phyloP scores from a whole-genome alignment of 225 moss, liverwort and hornwort genomes.

The Bryum argenteum region DNA sequence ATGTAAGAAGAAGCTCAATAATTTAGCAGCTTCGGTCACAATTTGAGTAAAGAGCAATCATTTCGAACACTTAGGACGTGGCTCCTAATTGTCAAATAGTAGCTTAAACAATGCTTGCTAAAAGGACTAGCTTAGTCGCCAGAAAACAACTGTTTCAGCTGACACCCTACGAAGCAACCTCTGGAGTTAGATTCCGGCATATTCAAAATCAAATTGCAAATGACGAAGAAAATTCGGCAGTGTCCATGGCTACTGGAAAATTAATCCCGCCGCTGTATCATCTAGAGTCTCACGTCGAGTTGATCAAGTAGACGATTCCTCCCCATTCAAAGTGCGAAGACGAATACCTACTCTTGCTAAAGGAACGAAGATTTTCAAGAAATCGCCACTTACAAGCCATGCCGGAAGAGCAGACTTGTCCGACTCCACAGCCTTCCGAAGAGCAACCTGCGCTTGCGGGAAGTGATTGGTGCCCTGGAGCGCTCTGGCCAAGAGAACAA shows the following conservation, averaged over 20 bases:
- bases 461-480: conserved; percentile 76
- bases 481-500: conserved; percentile 82
- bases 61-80: background rate
- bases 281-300: background rate
- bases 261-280: background rate
- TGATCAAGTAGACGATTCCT: background rate
- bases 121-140: conserved; percentile 11
- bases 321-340: background rate
- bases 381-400: conserved; percentile 71
- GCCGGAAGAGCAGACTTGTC: conserved; percentile 79
- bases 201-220: background rate
- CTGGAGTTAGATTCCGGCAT: background rate
- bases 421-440: conserved; percentile 71
- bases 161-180: conserved; percentile 27
- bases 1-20: no score
- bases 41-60: no score
- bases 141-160: conserved; percentile 26
- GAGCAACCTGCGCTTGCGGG: conserved; percentile 80
- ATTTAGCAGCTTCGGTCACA: no score
- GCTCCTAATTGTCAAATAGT: background rate
- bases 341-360: background rate
- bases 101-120: background rate
- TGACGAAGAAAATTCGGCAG: conserved; percentile 1
- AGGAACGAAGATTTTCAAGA: background rate
- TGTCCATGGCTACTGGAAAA: conserved; percentile 1